Evolutionary conservation across 148 eudicot genomes (phyloP), one percentile per base, ranked within the genome.

Genomic region (Bassia scoparia): DNA sequence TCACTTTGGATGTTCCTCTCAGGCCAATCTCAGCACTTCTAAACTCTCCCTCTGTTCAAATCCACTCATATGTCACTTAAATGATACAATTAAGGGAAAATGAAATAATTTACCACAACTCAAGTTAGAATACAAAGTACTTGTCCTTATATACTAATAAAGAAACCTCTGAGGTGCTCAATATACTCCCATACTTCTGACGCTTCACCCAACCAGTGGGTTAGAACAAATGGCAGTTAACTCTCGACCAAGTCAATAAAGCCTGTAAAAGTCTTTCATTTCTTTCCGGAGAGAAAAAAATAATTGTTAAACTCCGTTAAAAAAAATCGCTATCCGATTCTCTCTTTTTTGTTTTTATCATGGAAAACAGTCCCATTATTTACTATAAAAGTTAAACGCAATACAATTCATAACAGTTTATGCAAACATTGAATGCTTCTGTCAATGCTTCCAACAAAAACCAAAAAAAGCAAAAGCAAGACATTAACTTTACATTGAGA

Each of bases 121-220:
- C 27, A 26, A 24, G 70, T 59, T 3, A 43, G 15, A 60, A 18
- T 9, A 71, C 23, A 52, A 33, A 11, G 27, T 82, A 88, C 97
- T 92, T 92, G 70, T 92, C 97, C 75, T 90, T 92, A n/a, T 81
- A 92, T 86, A 80, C 97, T 92, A 69, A 92, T 90, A 58, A 88
- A 92, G 49, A 90, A 91, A 76, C 97, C 97, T n/a, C 83, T 92
- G 97, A 53, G 97, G 97, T 30, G 81, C 87, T 82, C 72, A 88
- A 84, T 77, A 92, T 92, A 81, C 87, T 80, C 44, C 97, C 95
- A 65, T 89, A 92, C 78, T 92, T 92, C 78, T 92, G 97, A 77
- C 97, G 97, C 97, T 80, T 92, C 96, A n/a, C 97, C 97, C n/a
- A n/a, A 61, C 89, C 97, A 43, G 96, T 89, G 97, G 70, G 97